phyloP scores from a whole-genome alignment of 2,329 filamentous ascomycete species.

The Sarocladiaceae sp. region DNA sequence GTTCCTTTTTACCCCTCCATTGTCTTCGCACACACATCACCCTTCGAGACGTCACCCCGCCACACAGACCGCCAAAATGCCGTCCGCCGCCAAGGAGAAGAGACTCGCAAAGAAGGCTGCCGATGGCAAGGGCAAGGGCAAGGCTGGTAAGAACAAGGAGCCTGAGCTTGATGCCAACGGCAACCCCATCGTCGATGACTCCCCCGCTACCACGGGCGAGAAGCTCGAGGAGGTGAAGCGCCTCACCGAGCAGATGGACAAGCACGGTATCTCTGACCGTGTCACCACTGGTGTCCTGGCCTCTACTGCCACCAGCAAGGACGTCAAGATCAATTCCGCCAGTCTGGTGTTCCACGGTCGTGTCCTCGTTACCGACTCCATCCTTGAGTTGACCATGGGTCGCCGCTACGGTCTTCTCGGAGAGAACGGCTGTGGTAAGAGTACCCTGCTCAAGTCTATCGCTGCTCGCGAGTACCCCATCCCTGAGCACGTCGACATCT shows the following conservation, averaged over 20 bases:
- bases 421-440: conserved; percentile 99
- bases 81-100: conserved; percentile 66
- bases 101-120: conserved; percentile 65
- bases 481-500: conserved; percentile 95
- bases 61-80: conserved; percentile 42
- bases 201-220: conserved; percentile 62
- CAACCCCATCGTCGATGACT: conserved; percentile 49
- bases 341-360: conserved; percentile 97
- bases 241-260: conserved; percentile 87
- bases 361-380: conserved; percentile 90
- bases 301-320: conserved; percentile 76
- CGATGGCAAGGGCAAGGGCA: conserved; percentile 55
- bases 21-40: background rate
- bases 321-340: conserved; percentile 93
- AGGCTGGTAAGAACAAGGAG: conserved; percentile 67
- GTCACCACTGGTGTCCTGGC: conserved; percentile 96
- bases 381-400: conserved; percentile 85
- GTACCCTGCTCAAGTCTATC: conserved; percentile 93
- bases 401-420: conserved; percentile 91
- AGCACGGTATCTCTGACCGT: conserved; percentile 91
- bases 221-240: conserved; percentile 80
- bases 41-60: conserved; percentile 2
- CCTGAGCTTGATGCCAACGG: conserved; percentile 58
- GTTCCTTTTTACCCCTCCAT: conserved; percentile 10
- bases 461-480: conserved; percentile 90